A percentile compares a stretch with the other conserved stretches of the same genome.
phyloP scores from a whole-genome alignment of 2,329 filamentous ascomycete species.

The Colletotrichum ledebouriae region DNA sequence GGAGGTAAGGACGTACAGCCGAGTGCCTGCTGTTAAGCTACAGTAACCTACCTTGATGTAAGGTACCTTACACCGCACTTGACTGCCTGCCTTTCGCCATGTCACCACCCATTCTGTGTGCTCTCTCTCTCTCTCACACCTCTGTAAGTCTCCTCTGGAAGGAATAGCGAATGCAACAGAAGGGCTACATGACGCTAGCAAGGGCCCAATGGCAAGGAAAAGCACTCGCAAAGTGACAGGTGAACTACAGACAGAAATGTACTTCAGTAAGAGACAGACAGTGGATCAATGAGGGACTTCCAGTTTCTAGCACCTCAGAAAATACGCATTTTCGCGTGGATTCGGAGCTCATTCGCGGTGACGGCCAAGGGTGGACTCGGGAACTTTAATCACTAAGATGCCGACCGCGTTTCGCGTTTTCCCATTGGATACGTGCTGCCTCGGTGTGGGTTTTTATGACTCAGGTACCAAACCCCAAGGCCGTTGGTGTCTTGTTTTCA shows the following conservation, averaged over 20 bases:
- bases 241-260: no score
- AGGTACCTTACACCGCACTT: no score
- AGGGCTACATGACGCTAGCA: slow-evolving; percentile 37
- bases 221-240: slow-evolving; percentile 2
- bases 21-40: no score
- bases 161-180: slow-evolving; percentile 35
- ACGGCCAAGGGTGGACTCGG: slow-evolving; percentile 40
- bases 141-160: slow-evolving; percentile 24
- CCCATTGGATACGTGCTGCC: background rate
- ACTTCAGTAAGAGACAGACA: no score
- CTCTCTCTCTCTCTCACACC: slow-evolving; percentile 10
- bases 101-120: background rate
- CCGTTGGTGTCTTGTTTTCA: slow-evolving; percentile 15
- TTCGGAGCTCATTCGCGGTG: slow-evolving; percentile 39
- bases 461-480: slow-evolving; percentile 36
- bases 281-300: slow-evolving; percentile 9
- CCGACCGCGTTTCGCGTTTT: slow-evolving; percentile 11
- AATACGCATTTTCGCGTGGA: slow-evolving; percentile 40
- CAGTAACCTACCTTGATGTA: no score
- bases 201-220: slow-evolving; percentile 19
- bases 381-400: slow-evolving; percentile 42
- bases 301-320: background rate
- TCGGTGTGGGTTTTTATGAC: slow-evolving; percentile 22
- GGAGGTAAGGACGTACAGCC: background rate
- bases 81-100: background rate